Conservation (phyloP, 1,284 basidiomycete genomes). For the Cryptococcus hybrid region DNA sequence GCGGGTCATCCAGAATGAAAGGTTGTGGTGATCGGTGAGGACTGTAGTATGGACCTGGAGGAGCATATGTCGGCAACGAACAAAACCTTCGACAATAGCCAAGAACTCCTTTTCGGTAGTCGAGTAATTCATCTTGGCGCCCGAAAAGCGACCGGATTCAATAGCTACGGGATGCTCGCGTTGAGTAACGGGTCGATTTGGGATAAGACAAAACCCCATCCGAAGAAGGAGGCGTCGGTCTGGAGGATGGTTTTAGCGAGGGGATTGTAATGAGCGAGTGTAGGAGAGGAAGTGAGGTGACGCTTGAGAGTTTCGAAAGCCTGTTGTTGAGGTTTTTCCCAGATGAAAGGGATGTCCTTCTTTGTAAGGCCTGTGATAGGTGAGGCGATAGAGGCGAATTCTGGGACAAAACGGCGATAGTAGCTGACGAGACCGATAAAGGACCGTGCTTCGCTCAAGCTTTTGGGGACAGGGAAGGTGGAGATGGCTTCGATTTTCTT, state of each 20-base stretch:
- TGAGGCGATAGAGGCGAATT: conserved; percentile 40
- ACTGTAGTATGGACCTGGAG: conserved; percentile 43
- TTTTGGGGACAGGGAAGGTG: conserved; percentile 24
- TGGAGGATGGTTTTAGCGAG: conserved; percentile 32
- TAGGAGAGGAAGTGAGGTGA: conserved; percentile 50
- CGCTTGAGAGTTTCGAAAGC: neutral
- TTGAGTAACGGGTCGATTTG: conserved; percentile 21
- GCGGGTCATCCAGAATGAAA: conserved; percentile 49
- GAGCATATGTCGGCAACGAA: conserved; percentile 51
- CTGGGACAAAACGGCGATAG: conserved; percentile 50
- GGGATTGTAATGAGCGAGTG: conserved; percentile 50
- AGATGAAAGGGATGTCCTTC: neutral
- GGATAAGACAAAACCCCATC: conserved; percentile 37
- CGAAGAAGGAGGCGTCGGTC: conserved; percentile 40
- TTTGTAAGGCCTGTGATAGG: conserved; percentile 32
- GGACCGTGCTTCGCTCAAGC: conserved; percentile 40
- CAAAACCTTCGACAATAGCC: conserved; percentile 50
- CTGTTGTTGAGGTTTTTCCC: neutral
- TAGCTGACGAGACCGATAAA: conserved; percentile 52
- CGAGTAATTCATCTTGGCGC: conserved; percentile 54
- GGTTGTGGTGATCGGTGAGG: conserved; percentile 54
- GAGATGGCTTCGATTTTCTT: neutral
- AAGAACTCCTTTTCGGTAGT: conserved; percentile 57
- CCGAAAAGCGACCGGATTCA: conserved; percentile 38
- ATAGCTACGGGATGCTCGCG: conserved; percentile 48